Conservation (phyloP, 257 asterid species). For the Lithospermum erythrorhizon region DNA sequence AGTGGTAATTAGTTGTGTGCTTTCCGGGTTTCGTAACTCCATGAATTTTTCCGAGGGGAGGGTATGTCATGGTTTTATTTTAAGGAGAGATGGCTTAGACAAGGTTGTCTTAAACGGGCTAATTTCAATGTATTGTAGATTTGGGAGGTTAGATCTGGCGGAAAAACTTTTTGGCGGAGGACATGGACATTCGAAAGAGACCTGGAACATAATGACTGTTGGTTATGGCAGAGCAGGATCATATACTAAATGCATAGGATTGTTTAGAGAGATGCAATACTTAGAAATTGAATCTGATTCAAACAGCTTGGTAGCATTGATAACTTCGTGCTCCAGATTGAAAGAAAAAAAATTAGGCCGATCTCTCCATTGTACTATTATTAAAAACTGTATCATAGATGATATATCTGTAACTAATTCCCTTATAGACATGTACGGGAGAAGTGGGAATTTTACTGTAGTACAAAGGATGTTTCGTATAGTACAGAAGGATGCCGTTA, state of each 20-base stretch:
- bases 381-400: conserved; percentile 24
- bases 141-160: conserved; percentile 33
- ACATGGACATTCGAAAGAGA: conserved; percentile 27
- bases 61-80: conserved; percentile 56
- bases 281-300: conserved; percentile 29
- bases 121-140: conserved; percentile 64
- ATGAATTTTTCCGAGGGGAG: conserved; percentile 36
- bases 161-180: conserved; percentile 35
- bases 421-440: conserved; percentile 67
- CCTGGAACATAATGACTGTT: conserved; percentile 48
- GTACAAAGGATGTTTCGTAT: conserved; percentile 38
- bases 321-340: conserved; percentile 53
- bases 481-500: conserved; percentile 27
- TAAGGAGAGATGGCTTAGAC: conserved; percentile 35
- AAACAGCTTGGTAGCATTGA: conserved; percentile 40
- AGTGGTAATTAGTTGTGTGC: conserved; percentile 46
- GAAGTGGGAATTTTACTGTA: conserved; percentile 26
- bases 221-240: conserved; percentile 56
- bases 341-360: conserved; percentile 30
- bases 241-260: conserved; percentile 33
- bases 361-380: conserved; percentile 51
- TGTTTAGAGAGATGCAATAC: conserved; percentile 56
- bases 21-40: conserved; percentile 37
- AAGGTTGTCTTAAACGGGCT: conserved; percentile 31
- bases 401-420: conserved; percentile 46